A percentile compares a stretch with the other conserved stretches of the same genome.
These are phyloP conservation scores for Geranomyces variabilis DNA, from an alignment of 192 early-diverging fungal species.

Conservation along the genomic window DNA sequence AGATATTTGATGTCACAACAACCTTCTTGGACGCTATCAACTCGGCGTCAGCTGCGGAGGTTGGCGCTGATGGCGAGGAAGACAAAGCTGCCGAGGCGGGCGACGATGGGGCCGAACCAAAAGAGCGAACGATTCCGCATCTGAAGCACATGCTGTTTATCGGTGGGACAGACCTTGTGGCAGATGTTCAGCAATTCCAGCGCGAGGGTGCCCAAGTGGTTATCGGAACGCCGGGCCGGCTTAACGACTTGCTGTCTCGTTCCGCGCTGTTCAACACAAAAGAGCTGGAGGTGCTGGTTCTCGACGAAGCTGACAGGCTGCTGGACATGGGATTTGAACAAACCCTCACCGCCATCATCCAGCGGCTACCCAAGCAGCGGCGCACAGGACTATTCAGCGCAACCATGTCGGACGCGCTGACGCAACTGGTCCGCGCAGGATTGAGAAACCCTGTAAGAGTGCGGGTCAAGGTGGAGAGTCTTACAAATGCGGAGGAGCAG, in stretches of 20 bases:
- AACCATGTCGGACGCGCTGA: slow-evolving; percentile 90
- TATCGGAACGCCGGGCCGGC: slow-evolving; percentile 87
- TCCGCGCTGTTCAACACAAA: slow-evolving; percentile 64
- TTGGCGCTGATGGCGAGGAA: slow-evolving; percentile 13
- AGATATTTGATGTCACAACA: slow-evolving; percentile 76
- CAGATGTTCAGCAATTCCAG: slow-evolving; percentile 68
- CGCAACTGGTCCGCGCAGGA: slow-evolving; percentile 81
- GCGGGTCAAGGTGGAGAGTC: slow-evolving; percentile 83
- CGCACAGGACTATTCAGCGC: slow-evolving; percentile 96
- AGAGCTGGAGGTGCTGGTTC: slow-evolving; percentile 83
- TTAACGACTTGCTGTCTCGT: slow-evolving; percentile 73
- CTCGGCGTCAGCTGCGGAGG: neutral
- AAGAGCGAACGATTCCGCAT: slow-evolving; percentile 13
- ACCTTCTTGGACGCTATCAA: slow-evolving; percentile 56
- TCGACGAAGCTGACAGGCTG: slow-evolving; percentile 94
- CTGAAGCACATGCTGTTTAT: slow-evolving; percentile 67
- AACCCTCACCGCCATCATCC: slow-evolving; percentile 77
- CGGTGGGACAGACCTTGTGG: slow-evolving; percentile 68
- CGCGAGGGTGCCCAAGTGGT: slow-evolving; percentile 76
- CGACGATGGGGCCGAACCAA: slow-evolving; percentile 3
- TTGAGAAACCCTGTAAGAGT: slow-evolving; percentile 90
- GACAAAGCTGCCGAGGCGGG: neutral
- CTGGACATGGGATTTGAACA: slow-evolving; percentile 94
- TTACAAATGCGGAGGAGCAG: slow-evolving; percentile 51
- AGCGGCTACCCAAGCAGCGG: slow-evolving; percentile 86